Percentiles rank a stretch among this genome's conserved stretches.
Conservation (phyloP, 2,329 filamentous ascomycete species). For the Diaporthe humulicola region DNA sequence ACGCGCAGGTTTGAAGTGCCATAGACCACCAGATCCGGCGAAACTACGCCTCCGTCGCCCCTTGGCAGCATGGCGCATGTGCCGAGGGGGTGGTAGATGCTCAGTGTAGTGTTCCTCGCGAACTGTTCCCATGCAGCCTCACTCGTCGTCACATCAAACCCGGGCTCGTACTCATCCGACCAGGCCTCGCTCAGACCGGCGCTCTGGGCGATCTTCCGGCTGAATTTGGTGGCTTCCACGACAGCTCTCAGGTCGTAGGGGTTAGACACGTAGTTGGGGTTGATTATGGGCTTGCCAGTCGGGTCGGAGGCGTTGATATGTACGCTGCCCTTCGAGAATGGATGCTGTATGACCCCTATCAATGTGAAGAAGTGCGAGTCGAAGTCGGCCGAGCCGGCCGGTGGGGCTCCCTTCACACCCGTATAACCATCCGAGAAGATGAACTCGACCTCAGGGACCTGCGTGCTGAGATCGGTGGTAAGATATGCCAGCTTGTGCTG, state of each 20-base stretch:
- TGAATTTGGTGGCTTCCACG: constrained; percentile 7
- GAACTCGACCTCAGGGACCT: constrained; percentile 18
- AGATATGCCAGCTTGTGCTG: constrained; percentile 24
- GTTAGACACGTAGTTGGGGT: constrained; percentile 14
- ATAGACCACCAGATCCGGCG: constrained; percentile 34
- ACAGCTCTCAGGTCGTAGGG: constrained; percentile 9
- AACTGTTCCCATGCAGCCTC: constrained; percentile 22
- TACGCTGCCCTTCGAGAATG: constrained; percentile 23
- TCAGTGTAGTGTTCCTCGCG: constrained; percentile 12
- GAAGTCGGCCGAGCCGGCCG: constrained; percentile 1
- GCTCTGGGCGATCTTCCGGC: constrained; percentile 9
- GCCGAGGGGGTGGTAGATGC: constrained; percentile 25
- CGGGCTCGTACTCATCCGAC: constrained; percentile 30
- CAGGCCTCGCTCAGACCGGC: not conserved
- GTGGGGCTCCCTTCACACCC: constrained; percentile 9
- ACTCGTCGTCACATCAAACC: not conserved
- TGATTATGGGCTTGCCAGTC: constrained; percentile 1
- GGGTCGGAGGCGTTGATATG: constrained; percentile 28
- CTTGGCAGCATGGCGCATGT: constrained; percentile 36
- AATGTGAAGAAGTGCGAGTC: constrained; percentile 22
- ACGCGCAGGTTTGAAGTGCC: constrained; percentile 33
- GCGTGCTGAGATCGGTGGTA: not conserved
- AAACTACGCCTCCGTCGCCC: constrained; percentile 33
- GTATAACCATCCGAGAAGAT: constrained; percentile 15
- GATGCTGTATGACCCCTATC: constrained; percentile 20